Conservation (phyloP, 495 filamentous ascomycete genomes). For the Cercophora samala region DNA sequence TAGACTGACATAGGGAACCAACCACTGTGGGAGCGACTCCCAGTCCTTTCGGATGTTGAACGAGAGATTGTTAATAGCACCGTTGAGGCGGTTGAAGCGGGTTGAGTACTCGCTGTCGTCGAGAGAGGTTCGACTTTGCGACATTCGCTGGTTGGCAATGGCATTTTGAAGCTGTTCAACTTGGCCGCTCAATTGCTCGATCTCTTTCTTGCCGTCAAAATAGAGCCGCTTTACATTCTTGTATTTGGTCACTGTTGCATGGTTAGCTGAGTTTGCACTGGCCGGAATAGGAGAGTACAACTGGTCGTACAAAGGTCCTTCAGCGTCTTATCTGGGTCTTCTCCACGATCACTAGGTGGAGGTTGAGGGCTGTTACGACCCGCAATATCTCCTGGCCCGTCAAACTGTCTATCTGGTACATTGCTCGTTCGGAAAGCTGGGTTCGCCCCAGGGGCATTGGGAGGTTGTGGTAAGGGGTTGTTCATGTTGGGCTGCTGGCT, state of each 20-base stretch:
- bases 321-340: constrained; percentile 53
- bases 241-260: constrained; percentile 76
- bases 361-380: constrained; percentile 62
- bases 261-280: constrained; percentile 13
- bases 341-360: constrained; percentile 47
- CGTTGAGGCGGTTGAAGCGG: constrained; percentile 88
- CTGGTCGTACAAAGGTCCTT: constrained; percentile 62
- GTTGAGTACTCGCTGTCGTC: constrained; percentile 94
- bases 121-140: constrained; percentile 88
- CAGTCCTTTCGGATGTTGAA: constrained; percentile 95
- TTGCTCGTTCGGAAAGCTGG: constrained; percentile 42
- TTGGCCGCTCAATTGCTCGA: constrained; percentile 81
- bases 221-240: constrained; percentile 97
- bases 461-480: constrained; percentile 43
- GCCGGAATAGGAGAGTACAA: constrained; percentile 2
- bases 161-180: constrained; percentile 95
- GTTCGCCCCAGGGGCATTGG: constrained; percentile 32
- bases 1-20: constrained; percentile 71
- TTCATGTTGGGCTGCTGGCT: constrained; percentile 43
- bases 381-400: constrained; percentile 41
- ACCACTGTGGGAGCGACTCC: constrained; percentile 74
- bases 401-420: constrained; percentile 38
- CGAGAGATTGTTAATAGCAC: constrained; percentile 88
- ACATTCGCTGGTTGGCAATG: constrained; percentile 89
- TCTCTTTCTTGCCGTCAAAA: constrained; percentile 89